A percentile compares a stretch with the other conserved stretches of the same genome.
phyloP scores from a whole-genome alignment of 1,284 basidiomycete species.

The Sporisorium scitamineum region DNA sequence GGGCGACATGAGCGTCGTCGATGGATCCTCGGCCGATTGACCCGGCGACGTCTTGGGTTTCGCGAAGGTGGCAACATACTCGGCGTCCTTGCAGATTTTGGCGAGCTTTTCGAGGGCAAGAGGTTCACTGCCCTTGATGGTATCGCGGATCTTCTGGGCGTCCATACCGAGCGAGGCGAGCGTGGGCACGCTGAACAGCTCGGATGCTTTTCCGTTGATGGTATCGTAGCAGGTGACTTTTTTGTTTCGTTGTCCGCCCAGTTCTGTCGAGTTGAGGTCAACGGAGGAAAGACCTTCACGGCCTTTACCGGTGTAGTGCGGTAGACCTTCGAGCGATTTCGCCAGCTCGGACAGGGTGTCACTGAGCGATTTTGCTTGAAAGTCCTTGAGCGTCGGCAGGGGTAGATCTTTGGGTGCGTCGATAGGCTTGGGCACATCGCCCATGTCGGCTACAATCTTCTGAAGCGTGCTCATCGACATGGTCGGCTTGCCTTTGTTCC shows the following conservation, averaged over 20 bases:
- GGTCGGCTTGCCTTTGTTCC: constrained; percentile 53
- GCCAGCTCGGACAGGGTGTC: constrained; percentile 43
- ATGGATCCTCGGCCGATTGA: constrained; percentile 40
- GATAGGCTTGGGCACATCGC: constrained; percentile 45
- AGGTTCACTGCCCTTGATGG: constrained; percentile 71
- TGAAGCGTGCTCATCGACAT: constrained; percentile 56
- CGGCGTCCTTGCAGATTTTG: constrained; percentile 70
- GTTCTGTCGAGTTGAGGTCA: constrained; percentile 54
- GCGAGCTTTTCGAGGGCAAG: constrained; percentile 71
- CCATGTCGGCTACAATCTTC: constrained; percentile 45
- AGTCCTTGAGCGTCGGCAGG: constrained; percentile 28
- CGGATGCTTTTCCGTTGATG: constrained; percentile 69
- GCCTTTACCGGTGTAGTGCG: constrained; percentile 52
- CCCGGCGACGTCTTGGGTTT: constrained; percentile 72
- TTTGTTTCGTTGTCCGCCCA: constrained; percentile 55
- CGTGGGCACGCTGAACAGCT: constrained; percentile 72
- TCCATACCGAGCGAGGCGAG: constrained; percentile 72
- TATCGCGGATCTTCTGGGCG: constrained; percentile 67
- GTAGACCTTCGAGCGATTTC: constrained; percentile 47
- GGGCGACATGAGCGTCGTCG: constrained; percentile 70
- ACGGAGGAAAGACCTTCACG: constrained; percentile 34
- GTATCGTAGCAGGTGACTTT: constrained; percentile 68
- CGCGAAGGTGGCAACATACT: constrained; percentile 71
- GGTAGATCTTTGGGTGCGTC: constrained; percentile 51
- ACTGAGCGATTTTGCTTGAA: constrained; percentile 21